Conservation (phyloP, 2,329 filamentous ascomycete species). For the Phaeoacremonium minimum region DNA sequence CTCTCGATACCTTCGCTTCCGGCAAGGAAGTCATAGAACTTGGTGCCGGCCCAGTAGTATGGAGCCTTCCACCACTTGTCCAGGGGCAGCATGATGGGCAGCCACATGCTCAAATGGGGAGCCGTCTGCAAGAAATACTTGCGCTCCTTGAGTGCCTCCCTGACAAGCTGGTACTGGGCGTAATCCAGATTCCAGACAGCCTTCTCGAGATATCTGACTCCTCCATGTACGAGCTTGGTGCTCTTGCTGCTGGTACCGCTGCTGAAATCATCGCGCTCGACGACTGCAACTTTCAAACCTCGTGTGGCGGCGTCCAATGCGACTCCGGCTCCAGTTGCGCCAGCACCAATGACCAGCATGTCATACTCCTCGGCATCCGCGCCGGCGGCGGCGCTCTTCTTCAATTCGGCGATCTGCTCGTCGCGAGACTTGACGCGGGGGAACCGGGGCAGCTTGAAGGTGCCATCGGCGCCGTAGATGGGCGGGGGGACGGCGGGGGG, state of each 20-base stretch:
- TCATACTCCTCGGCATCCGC: constrained; percentile 60
- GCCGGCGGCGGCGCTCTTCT: constrained; percentile 31
- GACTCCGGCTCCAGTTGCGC: constrained; percentile 76
- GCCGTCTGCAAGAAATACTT: constrained; percentile 81
- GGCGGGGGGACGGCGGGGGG: constrained; percentile 66
- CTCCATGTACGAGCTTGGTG: constrained; percentile 82
- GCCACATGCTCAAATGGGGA: constrained; percentile 74
- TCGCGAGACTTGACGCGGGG: constrained; percentile 57
- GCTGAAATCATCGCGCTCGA: constrained; percentile 81
- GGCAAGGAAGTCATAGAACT: constrained; percentile 77
- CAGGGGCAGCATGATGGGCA: constrained; percentile 79
- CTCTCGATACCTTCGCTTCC: constrained; percentile 79
- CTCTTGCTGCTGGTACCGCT: constrained; percentile 81
- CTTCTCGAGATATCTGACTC: constrained; percentile 82
- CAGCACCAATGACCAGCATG: constrained; percentile 73
- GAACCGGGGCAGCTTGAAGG: constrained; percentile 63
- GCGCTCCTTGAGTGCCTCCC: constrained; percentile 76
- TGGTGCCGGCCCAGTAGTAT: constrained; percentile 67
- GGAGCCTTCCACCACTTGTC: constrained; percentile 82
- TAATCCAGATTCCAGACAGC: constrained; percentile 83
- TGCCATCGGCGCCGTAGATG: constrained; percentile 63
- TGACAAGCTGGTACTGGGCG: constrained; percentile 75
- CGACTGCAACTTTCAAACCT: constrained; percentile 73
- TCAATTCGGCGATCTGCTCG: constrained; percentile 61
- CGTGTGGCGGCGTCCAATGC: constrained; percentile 77